Percentiles rank a stretch among this genome's conserved stretches.
phyloP scores from a whole-genome alignment of 202 grass and related monocot species.

The Panicum virgatum region DNA sequence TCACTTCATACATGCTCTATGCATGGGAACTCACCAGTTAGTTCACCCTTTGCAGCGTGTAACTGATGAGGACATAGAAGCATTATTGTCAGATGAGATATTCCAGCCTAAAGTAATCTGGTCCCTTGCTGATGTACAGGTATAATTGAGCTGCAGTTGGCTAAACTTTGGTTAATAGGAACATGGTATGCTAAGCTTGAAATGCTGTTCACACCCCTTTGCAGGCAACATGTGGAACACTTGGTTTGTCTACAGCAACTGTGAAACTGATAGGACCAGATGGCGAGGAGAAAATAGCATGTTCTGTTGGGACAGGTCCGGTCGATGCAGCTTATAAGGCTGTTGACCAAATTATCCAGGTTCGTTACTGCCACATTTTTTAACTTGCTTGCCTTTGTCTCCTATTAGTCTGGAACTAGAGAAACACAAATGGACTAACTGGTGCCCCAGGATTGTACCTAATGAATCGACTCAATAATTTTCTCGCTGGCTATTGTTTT shows the following conservation, averaged over 20 bases:
- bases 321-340: slow-evolving; percentile 98
- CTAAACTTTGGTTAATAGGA: neutral
- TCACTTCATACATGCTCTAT: slow-evolving; percentile 4
- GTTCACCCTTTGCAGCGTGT: slow-evolving; percentile 58
- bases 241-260: slow-evolving; percentile 93
- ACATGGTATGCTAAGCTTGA: neutral
- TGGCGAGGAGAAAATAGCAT: slow-evolving; percentile 83
- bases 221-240: slow-evolving; percentile 91
- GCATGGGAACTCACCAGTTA: slow-evolving; percentile 30
- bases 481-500: neutral
- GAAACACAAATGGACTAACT: neutral
- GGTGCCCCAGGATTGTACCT: neutral
- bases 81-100: slow-evolving; percentile 89
- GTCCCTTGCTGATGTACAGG: slow-evolving; percentile 91
- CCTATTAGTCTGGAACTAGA: neutral
- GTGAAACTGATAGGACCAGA: slow-evolving; percentile 83
- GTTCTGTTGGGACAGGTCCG: slow-evolving; percentile 78
- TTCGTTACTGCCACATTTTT: slow-evolving; percentile 16
- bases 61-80: slow-evolving; percentile 93
- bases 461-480: neutral
- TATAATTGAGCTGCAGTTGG: slow-evolving; percentile 30
- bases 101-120: slow-evolving; percentile 93
- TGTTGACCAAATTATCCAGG: slow-evolving; percentile 88
- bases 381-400: neutral
- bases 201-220: neutral